phyloP scores from a whole-genome alignment of 192 early-diverging fungal species.

The Coemansia sp. region DNA sequence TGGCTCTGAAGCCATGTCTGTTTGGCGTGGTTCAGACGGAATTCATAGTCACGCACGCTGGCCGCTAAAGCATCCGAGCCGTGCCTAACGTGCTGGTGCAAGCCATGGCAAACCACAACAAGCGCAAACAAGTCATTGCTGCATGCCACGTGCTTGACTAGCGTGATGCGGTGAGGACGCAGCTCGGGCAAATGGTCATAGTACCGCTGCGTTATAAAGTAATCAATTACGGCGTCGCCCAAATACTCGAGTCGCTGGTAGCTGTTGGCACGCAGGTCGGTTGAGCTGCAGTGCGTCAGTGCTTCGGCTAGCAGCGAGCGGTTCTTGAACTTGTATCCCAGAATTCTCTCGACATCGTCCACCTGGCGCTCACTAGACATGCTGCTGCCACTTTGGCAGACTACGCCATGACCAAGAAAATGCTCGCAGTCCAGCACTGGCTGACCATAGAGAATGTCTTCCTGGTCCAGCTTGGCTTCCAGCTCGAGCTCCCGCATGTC shows the following conservation, averaged over 20 bases:
- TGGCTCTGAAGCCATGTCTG: conserved; percentile 13
- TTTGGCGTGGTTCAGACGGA: conserved; percentile 46
- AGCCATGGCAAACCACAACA: conserved; percentile 57
- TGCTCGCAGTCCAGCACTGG: background rate
- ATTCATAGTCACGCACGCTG: conserved; percentile 56
- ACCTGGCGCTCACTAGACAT: background rate
- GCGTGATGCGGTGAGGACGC: conserved; percentile 72
- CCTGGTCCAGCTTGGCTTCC: conserved; percentile 30
- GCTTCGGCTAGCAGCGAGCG: conserved; percentile 68
- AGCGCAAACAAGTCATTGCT: conserved; percentile 82
- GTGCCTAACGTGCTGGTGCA: conserved; percentile 68
- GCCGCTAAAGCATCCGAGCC: conserved; percentile 53
- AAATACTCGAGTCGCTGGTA: conserved; percentile 92
- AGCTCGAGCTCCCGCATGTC: conserved; percentile 3
- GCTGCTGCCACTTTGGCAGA: background rate
- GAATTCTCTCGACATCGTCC: conserved; percentile 13
- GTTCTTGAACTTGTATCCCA: conserved; percentile 68
- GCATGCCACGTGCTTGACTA: conserved; percentile 80
- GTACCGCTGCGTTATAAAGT: conserved; percentile 67
- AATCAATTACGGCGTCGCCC: conserved; percentile 80
- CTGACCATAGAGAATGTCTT: conserved; percentile 20
- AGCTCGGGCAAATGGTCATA: conserved; percentile 64
- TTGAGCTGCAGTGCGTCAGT: conserved; percentile 76
- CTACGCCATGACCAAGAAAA: background rate
- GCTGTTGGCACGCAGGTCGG: conserved; percentile 55